Conservation (phyloP, 2,329 filamentous ascomycete species). For the Phoma sp. region DNA sequence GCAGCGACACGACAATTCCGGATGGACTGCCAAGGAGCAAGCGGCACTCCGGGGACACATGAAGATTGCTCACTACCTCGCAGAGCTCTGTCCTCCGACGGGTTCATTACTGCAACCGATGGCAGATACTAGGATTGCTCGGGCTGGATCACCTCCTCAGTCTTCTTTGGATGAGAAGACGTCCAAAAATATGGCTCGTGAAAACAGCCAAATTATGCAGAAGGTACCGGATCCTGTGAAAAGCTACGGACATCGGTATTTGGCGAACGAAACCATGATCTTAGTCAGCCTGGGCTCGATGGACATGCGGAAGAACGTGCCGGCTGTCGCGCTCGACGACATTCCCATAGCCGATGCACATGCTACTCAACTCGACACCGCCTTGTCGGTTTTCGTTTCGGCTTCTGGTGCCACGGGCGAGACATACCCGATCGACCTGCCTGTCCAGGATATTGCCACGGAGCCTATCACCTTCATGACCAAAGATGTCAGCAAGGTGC, state of each 20-base stretch:
- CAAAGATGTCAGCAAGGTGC: slow-evolving; percentile 77
- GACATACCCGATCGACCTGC: slow-evolving; percentile 86
- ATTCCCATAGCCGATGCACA: slow-evolving; percentile 89
- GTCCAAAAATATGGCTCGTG: slow-evolving; percentile 47
- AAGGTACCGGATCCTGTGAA: slow-evolving; percentile 80
- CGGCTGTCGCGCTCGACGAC: slow-evolving; percentile 84
- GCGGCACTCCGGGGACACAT: slow-evolving; percentile 89
- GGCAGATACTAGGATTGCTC: slow-evolving; percentile 36
- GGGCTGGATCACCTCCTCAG: slow-evolving; percentile 56
- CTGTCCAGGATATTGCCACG: slow-evolving; percentile 89
- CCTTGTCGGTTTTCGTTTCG: slow-evolving; percentile 87
- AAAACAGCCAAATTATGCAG: slow-evolving; percentile 42
- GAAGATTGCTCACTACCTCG: slow-evolving; percentile 74
- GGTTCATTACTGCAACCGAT: slow-evolving; percentile 32
- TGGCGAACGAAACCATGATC: slow-evolving; percentile 86
- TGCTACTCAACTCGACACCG: slow-evolving; percentile 91
- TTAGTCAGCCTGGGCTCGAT: slow-evolving; percentile 93
- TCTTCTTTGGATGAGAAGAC: slow-evolving; percentile 63
- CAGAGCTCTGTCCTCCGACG: slow-evolving; percentile 58
- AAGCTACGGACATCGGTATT: slow-evolving; percentile 93
- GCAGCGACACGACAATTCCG: slow-evolving; percentile 78
- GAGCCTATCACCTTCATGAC: slow-evolving; percentile 92
- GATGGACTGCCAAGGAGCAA: slow-evolving; percentile 94
- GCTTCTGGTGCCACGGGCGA: slow-evolving; percentile 86
- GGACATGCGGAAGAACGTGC: slow-evolving; percentile 83